A percentile compares a stretch with the other conserved stretches of the same genome.
These are phyloP conservation scores for Colletotrichum camelliae DNA, from an alignment of 2,329 filamentous ascomycete genomes.

Conservation along the genomic window DNA sequence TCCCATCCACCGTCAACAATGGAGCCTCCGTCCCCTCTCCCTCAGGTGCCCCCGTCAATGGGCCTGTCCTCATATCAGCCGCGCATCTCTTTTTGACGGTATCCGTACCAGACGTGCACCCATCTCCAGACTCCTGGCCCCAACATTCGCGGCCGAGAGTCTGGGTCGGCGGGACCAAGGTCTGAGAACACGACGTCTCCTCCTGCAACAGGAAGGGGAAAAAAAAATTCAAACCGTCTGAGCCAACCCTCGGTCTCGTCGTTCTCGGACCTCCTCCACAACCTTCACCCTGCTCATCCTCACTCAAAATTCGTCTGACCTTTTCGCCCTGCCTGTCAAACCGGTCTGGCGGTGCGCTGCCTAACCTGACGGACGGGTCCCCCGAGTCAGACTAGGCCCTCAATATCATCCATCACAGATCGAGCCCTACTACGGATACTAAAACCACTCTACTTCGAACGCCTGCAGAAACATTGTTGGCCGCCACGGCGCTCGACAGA, in stretches of 20 bases:
- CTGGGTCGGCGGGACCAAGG: neutral
- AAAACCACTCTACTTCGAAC: neutral
- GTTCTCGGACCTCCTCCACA: conserved; percentile 11
- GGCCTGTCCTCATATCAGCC: neutral
- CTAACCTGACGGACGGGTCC: conserved; percentile 15
- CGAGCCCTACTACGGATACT: neutral
- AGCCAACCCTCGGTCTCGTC: neutral
- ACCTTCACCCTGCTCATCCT: neutral
- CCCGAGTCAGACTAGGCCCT: conserved; percentile 4
- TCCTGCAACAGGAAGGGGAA: neutral
- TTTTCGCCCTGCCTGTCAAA: conserved; percentile 17
- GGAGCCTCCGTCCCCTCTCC: neutral
- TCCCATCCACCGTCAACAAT: neutral
- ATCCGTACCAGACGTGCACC: neutral
- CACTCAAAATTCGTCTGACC: conserved; percentile 16
- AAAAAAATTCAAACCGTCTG: neutral
- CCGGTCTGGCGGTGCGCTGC: conserved; percentile 12
- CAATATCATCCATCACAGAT: neutral
- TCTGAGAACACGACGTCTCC: neutral
- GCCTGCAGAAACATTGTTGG: conserved; percentile 8
- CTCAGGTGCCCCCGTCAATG: conserved; percentile 5
- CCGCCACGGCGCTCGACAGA: neutral
- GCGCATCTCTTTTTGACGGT: neutral
- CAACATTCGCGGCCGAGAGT: neutral
- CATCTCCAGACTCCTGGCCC: neutral